Conservation (phyloP, 140 eudicot genomes). For the Oenanthe javanica region DNA sequence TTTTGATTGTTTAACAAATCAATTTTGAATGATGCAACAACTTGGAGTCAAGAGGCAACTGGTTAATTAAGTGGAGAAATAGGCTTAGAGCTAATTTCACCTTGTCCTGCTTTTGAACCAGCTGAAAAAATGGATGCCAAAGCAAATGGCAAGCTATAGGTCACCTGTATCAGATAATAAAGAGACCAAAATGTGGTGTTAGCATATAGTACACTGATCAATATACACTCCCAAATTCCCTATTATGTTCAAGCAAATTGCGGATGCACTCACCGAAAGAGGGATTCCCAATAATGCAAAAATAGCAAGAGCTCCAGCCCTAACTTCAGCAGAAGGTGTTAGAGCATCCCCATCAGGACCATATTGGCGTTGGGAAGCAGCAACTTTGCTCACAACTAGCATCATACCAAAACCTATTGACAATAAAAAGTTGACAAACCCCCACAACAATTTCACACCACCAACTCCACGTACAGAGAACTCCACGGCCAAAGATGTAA, state of each 20-base stretch:
- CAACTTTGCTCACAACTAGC: neutral
- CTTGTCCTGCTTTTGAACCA: conserved; percentile 4
- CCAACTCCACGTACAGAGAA: neutral
- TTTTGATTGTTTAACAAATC: neutral
- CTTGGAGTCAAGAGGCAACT: neutral
- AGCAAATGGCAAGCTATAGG: conserved; percentile 2
- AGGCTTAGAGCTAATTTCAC: neutral
- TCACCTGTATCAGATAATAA: neutral
- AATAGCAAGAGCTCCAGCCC: conserved; percentile 1
- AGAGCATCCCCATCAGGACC: conserved; percentile 7
- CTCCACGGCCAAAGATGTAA: neutral
- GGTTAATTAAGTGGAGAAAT: neutral
- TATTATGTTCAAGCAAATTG: neutral
- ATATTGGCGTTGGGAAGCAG: neutral
- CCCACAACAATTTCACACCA: conserved; percentile 3
- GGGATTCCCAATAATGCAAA: neutral
- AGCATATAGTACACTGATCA: neutral
- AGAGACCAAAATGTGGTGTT: neutral
- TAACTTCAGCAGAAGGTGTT: neutral
- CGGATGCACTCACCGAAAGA: neutral
- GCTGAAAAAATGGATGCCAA: conserved; percentile 4
- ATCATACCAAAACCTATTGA: neutral
- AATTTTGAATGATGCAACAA: neutral
- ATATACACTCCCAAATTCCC: neutral
- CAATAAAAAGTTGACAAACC: neutral